A percentile compares a stretch with the other conserved stretches of the same genome.
These are phyloP conservation scores for Fusarium gaditjirri DNA, from an alignment of 2,329 filamentous ascomycete genomes.

Conservation along the genomic window DNA sequence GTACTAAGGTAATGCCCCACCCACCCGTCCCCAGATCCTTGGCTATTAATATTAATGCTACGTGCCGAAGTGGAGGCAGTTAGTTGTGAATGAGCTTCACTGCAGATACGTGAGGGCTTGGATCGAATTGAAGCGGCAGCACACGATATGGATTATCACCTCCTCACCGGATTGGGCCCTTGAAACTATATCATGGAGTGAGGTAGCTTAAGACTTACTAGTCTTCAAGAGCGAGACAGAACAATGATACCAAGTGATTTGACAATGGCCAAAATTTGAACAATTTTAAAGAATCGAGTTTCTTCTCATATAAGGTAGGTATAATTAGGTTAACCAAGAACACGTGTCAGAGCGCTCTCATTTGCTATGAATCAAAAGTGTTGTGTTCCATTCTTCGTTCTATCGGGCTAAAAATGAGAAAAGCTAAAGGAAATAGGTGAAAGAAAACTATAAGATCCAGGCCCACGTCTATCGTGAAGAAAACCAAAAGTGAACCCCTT, in stretches of 20 bases:
- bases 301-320: neutral
- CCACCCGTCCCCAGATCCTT: neutral
- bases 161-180: neutral
- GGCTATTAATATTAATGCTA: neutral
- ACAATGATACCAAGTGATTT: neutral
- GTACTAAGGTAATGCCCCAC: too few species aligned
- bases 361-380: conserved; percentile 7
- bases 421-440: conserved; percentile 15
- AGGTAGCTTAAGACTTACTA: neutral
- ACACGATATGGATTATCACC: too few species aligned
- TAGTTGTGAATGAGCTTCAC: neutral
- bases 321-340: neutral
- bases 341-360: neutral
- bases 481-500: conserved; percentile 27
- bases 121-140: neutral
- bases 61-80: conserved; percentile 6
- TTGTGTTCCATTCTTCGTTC: conserved; percentile 36
- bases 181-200: neutral
- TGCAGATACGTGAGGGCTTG: neutral
- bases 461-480: conserved; percentile 32
- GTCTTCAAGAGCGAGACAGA: neutral
- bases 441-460: conserved; percentile 6
- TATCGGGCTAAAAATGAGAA: conserved; percentile 27
- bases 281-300: neutral
- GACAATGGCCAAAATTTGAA: neutral